phyloP scores from a whole-genome alignment of 192 early-diverging fungal genomes.

The Pilobolus umbonatus region DNA sequence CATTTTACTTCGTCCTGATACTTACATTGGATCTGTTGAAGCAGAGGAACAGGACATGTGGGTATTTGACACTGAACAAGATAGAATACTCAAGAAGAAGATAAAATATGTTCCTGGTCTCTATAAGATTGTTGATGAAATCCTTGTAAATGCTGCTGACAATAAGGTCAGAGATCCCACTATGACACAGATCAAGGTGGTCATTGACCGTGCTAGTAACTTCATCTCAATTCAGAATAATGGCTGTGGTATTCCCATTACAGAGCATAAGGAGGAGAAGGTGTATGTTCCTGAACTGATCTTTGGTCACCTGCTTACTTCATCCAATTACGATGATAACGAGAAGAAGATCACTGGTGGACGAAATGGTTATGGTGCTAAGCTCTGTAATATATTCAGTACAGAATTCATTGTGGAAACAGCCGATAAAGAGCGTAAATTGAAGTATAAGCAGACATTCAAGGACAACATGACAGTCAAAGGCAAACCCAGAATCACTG shows the following conservation, averaged over 20 bases:
- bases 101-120: constrained; percentile 83
- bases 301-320: constrained; percentile 95
- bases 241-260: constrained; percentile 91
- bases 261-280: constrained; percentile 84
- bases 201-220: constrained; percentile 76
- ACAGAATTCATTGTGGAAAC: constrained; percentile 93
- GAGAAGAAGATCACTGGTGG: constrained; percentile 96
- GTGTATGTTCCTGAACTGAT: constrained; percentile 96
- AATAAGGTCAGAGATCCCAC: constrained; percentile 86
- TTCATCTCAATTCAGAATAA: constrained; percentile 90
- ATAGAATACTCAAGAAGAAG: constrained; percentile 58
- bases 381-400: constrained; percentile 97
- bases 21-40: constrained; percentile 94
- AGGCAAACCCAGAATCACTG: constrained; percentile 68
- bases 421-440: constrained; percentile 60
- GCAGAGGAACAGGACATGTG: constrained; percentile 75
- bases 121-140: constrained; percentile 99
- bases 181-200: constrained; percentile 86
- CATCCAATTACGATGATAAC: constrained; percentile 94
- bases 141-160: constrained; percentile 94
- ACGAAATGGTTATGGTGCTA: constrained; percentile 90
- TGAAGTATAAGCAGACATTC: constrained; percentile 84
- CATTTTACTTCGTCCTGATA: constrained; percentile 90
- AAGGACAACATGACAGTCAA: constrained; percentile 86
- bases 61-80: constrained; percentile 69